phyloP scores from a whole-genome alignment of 75 land plant species.

The Pinus tabuliformis region DNA sequence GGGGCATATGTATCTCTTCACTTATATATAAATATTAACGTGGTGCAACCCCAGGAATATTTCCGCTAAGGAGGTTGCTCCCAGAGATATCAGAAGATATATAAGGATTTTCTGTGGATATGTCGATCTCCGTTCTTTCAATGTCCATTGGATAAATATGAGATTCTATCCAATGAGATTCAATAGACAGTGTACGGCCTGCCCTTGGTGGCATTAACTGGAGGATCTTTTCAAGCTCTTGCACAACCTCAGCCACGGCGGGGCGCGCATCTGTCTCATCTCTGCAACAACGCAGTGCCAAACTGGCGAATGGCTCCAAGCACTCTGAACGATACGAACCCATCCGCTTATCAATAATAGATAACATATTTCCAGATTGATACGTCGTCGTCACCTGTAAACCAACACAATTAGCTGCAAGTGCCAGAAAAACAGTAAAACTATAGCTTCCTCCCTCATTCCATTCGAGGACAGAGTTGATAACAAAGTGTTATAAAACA shows the following conservation, averaged over 20 bases:
- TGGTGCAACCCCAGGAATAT: conserved; percentile 34
- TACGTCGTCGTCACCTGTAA: conserved; percentile 61
- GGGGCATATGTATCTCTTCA: not conserved
- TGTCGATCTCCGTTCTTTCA: conserved; percentile 7
- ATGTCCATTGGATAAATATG: not conserved
- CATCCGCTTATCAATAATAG: conserved; percentile 63
- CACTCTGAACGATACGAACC: conserved; percentile 64
- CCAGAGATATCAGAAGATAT: conserved; percentile 33
- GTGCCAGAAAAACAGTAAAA: conserved; percentile 27
- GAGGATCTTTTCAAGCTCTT: conserved; percentile 47
- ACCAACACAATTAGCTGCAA: not conserved
- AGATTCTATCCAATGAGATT: conserved; percentile 39
- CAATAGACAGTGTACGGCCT: not conserved
- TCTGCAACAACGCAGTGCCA: conserved; percentile 67
- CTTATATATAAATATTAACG: conserved; percentile 13
- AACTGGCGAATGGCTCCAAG: conserved; percentile 40
- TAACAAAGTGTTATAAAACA: not conserved
- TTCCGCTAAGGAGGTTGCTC: conserved; percentile 52
- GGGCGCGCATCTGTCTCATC: conserved; percentile 60
- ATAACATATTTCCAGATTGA: conserved; percentile 46
- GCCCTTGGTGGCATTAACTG: conserved; percentile 27
- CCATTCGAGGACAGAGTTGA: not conserved
- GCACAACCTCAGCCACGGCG: conserved; percentile 63
- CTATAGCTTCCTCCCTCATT: not conserved
- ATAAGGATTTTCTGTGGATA: conserved; percentile 9